Evolutionary conservation across 2,329 filamentous ascomycete genomes (phyloP).

Genomic region (Penicillium aurantiogriseum): DNA sequence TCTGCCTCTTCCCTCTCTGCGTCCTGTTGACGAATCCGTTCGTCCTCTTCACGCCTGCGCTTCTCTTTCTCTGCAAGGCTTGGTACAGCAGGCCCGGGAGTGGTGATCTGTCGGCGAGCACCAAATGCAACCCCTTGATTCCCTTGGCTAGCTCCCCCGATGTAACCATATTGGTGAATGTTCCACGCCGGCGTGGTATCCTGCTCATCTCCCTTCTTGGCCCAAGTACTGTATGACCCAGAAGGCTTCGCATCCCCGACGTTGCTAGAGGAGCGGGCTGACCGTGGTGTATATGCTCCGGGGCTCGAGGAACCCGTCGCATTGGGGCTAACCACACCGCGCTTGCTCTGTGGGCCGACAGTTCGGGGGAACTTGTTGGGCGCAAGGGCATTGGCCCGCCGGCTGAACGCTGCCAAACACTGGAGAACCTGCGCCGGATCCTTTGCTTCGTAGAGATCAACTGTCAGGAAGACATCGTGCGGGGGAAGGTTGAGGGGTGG

Average conservation of each 20-base stretch:
- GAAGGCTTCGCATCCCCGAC: conserved; percentile 56
- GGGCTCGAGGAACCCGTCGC: conserved; percentile 58
- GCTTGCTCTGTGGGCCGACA: conserved; percentile 70
- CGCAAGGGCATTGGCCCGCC: conserved; percentile 72
- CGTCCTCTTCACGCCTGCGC: conserved; percentile 57
- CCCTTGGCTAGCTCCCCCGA: conserved; percentile 94
- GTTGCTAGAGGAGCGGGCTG: conserved; percentile 54
- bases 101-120: conserved; percentile 87
- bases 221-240: conserved; percentile 79
- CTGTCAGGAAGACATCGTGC: conserved; percentile 94
- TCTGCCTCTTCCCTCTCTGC: conserved; percentile 51
- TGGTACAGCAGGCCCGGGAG: conserved; percentile 73
- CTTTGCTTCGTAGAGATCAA: conserved; percentile 93
- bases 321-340: conserved; percentile 63
- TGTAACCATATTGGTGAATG: conserved; percentile 96
- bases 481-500: conserved; percentile 83
- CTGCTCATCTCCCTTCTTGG: conserved; percentile 76
- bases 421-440: conserved; percentile 95
- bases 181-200: conserved; percentile 92
- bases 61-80: conserved; percentile 83
- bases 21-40: conserved; percentile 48
- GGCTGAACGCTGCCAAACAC: conserved; percentile 87
- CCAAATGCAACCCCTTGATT: conserved; percentile 94
- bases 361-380: conserved; percentile 70
- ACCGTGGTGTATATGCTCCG: conserved; percentile 42